Evolutionary conservation across 2,329 filamentous ascomycete genomes (phyloP).

Genomic region (Fusarium devonianum): DNA sequence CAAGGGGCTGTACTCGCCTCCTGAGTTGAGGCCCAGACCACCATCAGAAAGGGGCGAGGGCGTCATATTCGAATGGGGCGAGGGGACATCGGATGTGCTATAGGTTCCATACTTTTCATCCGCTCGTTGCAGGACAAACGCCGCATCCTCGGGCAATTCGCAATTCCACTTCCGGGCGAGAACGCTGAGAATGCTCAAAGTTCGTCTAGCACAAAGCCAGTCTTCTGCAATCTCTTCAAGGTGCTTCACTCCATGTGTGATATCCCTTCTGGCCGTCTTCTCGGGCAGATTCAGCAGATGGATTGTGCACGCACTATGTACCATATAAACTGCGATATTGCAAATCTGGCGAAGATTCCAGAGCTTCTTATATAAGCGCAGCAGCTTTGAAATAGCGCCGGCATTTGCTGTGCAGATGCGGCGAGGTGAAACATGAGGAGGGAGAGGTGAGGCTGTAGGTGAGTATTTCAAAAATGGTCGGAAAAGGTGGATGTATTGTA

Average conservation of each 20-base stretch:
- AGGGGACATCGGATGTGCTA: conserved; percentile 66
- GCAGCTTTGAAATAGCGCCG: conserved; percentile 88
- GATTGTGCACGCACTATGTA: conserved; percentile 92
- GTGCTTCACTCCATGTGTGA: conserved; percentile 88
- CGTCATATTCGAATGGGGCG: conserved; percentile 53
- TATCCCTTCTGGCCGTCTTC: conserved; percentile 87
- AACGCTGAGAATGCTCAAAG: conserved; percentile 83
- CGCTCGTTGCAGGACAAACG: conserved; percentile 75
- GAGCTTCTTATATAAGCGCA: conserved; percentile 90
- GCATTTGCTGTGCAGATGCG: conserved; percentile 92
- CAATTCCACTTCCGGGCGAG: conserved; percentile 90
- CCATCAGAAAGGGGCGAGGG: conserved; percentile 45
- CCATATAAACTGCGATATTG: conserved; percentile 95
- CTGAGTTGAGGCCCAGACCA: conserved; percentile 29
- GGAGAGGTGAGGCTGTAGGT: conserved; percentile 80
- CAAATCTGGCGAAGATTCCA: conserved; percentile 93
- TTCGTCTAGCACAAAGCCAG: conserved; percentile 89
- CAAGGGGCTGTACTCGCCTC: conserved; percentile 47
- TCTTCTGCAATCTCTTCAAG: conserved; percentile 95
- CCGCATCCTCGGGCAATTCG: conserved; percentile 83
- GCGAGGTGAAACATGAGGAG: conserved; percentile 85
- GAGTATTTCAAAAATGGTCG: conserved; percentile 93
- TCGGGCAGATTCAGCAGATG: conserved; percentile 93
- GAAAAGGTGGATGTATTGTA: conserved; percentile 95
- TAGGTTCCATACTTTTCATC: conserved; percentile 82